A percentile compares a stretch with the other conserved stretches of the same genome.
These are phyloP conservation scores for Salix arbutifolia DNA, from an alignment of 345 rosid genomes.

Conservation along the genomic window DNA sequence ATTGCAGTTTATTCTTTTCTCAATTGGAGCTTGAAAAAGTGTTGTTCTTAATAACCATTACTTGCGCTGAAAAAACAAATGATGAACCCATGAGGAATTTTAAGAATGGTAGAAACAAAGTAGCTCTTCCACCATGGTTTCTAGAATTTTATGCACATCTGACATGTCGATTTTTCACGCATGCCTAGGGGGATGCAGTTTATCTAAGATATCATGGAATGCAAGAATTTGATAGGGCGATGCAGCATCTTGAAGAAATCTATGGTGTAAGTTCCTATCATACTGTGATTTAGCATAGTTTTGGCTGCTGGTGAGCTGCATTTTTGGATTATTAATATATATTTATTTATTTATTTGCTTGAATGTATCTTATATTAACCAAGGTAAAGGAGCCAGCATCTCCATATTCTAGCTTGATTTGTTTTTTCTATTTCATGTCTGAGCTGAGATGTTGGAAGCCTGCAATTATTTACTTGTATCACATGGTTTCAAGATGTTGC, in stretches of 20 bases:
- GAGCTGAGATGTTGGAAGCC: neutral
- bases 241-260: conserved; percentile 79
- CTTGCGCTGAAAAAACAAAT: neutral
- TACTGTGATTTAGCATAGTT: neutral
- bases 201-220: conserved; percentile 73
- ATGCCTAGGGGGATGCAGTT: conserved; percentile 64
- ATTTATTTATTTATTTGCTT: too few species aligned
- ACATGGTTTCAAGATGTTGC: neutral
- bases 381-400: neutral
- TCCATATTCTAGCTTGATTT: neutral
- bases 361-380: too few species aligned
- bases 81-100: neutral
- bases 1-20: neutral
- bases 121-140: neutral
- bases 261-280: conserved; percentile 55
- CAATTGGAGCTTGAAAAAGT: too few species aligned
- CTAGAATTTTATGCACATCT: neutral
- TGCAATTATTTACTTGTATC: neutral
- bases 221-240: conserved; percentile 90
- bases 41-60: neutral
- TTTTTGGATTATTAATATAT: neutral
- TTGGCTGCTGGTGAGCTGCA: neutral
- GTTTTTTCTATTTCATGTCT: neutral
- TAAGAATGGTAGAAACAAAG: neutral
- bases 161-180: conserved; percentile 5